Percentiles rank a stretch among this genome's conserved stretches.
These are phyloP conservation scores for Metschnikowia anglica DNA, from an alignment of 805 yeast genomes.

Conservation along the genomic window DNA sequence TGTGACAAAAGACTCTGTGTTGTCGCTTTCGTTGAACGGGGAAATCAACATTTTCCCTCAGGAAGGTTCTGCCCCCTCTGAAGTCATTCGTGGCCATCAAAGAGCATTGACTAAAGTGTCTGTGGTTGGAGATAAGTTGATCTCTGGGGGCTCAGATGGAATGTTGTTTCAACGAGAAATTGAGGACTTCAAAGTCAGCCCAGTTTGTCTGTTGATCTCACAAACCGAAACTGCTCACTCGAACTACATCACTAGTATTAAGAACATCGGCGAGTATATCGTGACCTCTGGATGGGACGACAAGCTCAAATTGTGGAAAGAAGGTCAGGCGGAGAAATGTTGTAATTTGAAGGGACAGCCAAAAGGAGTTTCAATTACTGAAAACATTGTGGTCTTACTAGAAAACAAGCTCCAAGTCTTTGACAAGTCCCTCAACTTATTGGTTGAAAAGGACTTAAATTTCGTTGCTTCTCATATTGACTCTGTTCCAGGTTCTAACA, in stretches of 20 bases:
- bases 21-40: conserved; percentile 73
- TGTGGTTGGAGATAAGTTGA: conserved; percentile 28
- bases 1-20: conserved; percentile 55
- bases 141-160: conserved; percentile 85
- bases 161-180: conserved; percentile 59
- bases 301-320: conserved; percentile 47
- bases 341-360: conserved; percentile 34
- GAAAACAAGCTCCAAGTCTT: conserved; percentile 32
- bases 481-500: conserved; percentile 20
- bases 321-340: conserved; percentile 15
- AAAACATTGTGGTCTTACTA: conserved; percentile 29
- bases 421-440: conserved; percentile 11
- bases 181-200: conserved; percentile 14
- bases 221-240: conserved; percentile 52
- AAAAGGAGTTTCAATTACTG: conserved; percentile 29
- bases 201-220: neutral
- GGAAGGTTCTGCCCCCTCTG: conserved; percentile 34
- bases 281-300: conserved; percentile 89
- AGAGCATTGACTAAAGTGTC: conserved; percentile 67
- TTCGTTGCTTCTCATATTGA: conserved; percentile 29
- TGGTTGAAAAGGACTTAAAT: conserved; percentile 21
- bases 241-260: conserved; percentile 62
- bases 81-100: conserved; percentile 72
- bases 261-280: conserved; percentile 30
- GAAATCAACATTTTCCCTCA: conserved; percentile 58